These are phyloP conservation scores for Trypanosoma rangeli DNA, from an alignment of 208 protist species.

Conservation along the genomic window DNA sequence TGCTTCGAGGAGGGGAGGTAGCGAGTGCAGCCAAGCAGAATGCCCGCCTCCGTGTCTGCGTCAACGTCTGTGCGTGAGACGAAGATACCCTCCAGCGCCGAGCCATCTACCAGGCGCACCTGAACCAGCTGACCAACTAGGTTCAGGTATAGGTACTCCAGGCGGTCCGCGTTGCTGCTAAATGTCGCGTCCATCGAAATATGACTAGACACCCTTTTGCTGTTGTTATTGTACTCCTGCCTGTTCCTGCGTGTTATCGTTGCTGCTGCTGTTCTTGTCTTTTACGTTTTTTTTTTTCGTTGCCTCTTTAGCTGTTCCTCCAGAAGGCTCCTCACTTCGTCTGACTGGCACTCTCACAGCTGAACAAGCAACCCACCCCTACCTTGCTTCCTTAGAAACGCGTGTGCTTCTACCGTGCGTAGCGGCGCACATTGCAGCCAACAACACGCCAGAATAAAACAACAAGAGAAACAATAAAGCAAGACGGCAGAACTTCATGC, in stretches of 20 bases:
- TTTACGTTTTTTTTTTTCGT: background rate
- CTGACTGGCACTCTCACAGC: slow-evolving; percentile 1
- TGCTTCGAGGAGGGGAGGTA: slow-evolving; percentile 52
- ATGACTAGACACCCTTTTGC: background rate
- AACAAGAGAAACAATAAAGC: slow-evolving; percentile 5
- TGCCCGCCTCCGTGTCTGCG: slow-evolving; percentile 42
- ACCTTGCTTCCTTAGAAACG: slow-evolving; percentile 2
- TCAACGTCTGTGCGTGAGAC: slow-evolving; percentile 80
- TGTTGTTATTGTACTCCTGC: background rate
- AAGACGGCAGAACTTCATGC: background rate
- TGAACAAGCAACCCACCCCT: slow-evolving; percentile 13
- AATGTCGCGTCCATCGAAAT: slow-evolving; percentile 29
- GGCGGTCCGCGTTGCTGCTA: slow-evolving; percentile 75
- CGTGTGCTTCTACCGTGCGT: background rate
- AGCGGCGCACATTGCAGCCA: background rate
- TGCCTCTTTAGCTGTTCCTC: background rate
- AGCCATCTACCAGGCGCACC: slow-evolving; percentile 74
- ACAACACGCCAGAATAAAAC: background rate
- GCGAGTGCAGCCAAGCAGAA: slow-evolving; percentile 70
- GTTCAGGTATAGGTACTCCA: slow-evolving; percentile 90
- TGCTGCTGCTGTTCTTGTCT: background rate
- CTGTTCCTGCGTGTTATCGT: background rate
- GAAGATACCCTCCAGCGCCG: slow-evolving; percentile 79
- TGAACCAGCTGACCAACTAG: slow-evolving; percentile 83
- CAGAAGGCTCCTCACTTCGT: background rate